phyloP scores from a whole-genome alignment of 768 basidiomycete species.

The Heimioporus sp. region DNA sequence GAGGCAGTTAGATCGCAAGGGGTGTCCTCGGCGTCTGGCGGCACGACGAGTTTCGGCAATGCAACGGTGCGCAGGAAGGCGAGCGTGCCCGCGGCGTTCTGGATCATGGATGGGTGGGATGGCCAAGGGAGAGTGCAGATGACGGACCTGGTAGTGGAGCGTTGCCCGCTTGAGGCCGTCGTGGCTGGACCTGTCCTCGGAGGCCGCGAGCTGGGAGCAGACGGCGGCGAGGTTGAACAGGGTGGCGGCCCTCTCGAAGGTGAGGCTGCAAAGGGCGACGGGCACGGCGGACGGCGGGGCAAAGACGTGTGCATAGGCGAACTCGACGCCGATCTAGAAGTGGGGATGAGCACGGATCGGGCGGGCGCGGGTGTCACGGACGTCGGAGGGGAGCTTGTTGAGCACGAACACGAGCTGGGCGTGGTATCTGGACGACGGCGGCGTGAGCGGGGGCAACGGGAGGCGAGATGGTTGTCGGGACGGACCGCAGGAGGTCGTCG shows the following conservation, averaged over 20 bases:
- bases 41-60: constrained; percentile 48
- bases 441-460: not conserved
- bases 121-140: constrained; percentile 10
- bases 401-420: constrained; percentile 83
- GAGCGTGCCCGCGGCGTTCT: constrained; percentile 76
- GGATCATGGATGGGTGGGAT: constrained; percentile 2
- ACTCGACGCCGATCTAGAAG: constrained; percentile 62
- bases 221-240: constrained; percentile 86
- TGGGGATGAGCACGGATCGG: constrained; percentile 10
- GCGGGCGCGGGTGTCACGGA: constrained; percentile 28
- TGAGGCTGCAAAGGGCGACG: constrained; percentile 66
- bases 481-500: constrained; percentile 58
- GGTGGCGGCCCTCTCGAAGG: constrained; percentile 75
- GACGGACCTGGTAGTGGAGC: constrained; percentile 62
- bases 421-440: constrained; percentile 64
- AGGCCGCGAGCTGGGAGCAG: constrained; percentile 75
- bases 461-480: constrained; percentile 6
- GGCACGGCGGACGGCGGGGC: constrained; percentile 48
- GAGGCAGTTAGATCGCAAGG: constrained; percentile 65
- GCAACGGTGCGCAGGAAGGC: constrained; percentile 55
- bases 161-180: constrained; percentile 87
- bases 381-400: constrained; percentile 83
- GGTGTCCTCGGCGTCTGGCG: constrained; percentile 49
- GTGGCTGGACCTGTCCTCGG: constrained; percentile 63
- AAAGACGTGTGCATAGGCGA: constrained; percentile 76